Percentiles rank a stretch among this genome's conserved stretches.
These are phyloP conservation scores for Apiotrichum akiyoshidainum DNA, from an alignment of 1,284 basidiomycete species.

Conservation along the genomic window DNA sequence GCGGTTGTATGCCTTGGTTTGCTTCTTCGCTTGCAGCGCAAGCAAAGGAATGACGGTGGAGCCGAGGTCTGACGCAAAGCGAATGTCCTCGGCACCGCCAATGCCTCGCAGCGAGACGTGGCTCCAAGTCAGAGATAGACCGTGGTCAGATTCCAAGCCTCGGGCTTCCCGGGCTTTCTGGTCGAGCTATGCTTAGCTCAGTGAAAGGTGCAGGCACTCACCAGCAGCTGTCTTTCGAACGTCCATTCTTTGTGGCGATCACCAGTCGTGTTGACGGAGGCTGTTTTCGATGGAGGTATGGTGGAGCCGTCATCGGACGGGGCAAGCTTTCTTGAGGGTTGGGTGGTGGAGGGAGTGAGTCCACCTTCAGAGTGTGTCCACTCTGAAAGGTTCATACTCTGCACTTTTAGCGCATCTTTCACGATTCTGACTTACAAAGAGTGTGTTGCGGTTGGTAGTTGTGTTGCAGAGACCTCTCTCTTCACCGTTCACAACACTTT, in stretches of 20 bases:
- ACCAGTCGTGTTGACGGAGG: no score
- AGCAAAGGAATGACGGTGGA: constrained; percentile 35
- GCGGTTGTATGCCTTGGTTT: constrained; percentile 1
- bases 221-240: background rate
- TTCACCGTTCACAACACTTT: no score
- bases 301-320: no score
- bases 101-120: constrained; percentile 34
- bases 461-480: no score
- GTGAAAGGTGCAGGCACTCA: background rate
- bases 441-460: no score
- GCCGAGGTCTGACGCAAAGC: constrained; percentile 34
- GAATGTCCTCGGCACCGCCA: constrained; percentile 35
- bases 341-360: no score
- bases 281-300: no score
- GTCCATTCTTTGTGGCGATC: background rate
- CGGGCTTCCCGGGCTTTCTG: constrained; percentile 19
- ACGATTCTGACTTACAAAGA: no score
- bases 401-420: no score
- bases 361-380: no score
- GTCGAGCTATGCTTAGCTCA: constrained; percentile 17
- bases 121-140: constrained; percentile 29
- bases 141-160: constrained; percentile 11
- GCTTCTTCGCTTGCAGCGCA: constrained; percentile 29
- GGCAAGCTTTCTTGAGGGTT: no score
- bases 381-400: no score